These are phyloP conservation scores for Graphium sp. DNA, from an alignment of 2,329 filamentous ascomycete genomes.

Conservation along the genomic window DNA sequence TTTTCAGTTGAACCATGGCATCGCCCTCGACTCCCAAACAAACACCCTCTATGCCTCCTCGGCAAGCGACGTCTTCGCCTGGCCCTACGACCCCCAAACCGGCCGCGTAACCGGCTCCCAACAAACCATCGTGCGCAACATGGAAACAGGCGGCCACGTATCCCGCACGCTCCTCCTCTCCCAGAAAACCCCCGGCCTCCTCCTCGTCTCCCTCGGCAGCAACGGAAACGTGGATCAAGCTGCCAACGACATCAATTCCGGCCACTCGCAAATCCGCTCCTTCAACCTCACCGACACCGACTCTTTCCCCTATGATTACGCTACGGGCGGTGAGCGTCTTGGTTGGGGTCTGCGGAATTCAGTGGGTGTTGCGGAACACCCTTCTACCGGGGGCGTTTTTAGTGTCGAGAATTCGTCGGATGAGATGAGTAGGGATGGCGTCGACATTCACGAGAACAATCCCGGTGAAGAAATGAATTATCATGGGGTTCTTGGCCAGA, in stretches of 20 bases:
- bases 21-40: conserved; percentile 26
- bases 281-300: conserved; percentile 14
- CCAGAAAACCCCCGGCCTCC: conserved; percentile 25
- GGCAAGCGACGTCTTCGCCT: conserved; percentile 33
- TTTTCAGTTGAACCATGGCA: conserved; percentile 28
- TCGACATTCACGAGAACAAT: conserved; percentile 47
- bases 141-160: conserved; percentile 40
- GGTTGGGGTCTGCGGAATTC: conserved; percentile 56
- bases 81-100: conserved; percentile 36
- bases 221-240: conserved; percentile 36
- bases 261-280: conserved; percentile 43
- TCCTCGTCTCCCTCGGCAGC: conserved; percentile 47
- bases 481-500: conserved; percentile 34
- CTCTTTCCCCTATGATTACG: conserved; percentile 24
- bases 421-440: conserved; percentile 31
- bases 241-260: conserved; percentile 28
- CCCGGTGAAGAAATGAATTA: conserved; percentile 59
- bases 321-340: conserved; percentile 24
- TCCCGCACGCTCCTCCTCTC: conserved; percentile 47
- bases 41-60: conserved; percentile 33
- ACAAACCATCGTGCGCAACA: conserved; percentile 34
- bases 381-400: conserved; percentile 27
- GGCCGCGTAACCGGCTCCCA: conserved; percentile 22
- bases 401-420: conserved; percentile 52
- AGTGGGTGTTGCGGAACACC: conserved; percentile 47